phyloP scores from a whole-genome alignment of 139 green algal genomes.

The Chlorella sp. region DNA sequence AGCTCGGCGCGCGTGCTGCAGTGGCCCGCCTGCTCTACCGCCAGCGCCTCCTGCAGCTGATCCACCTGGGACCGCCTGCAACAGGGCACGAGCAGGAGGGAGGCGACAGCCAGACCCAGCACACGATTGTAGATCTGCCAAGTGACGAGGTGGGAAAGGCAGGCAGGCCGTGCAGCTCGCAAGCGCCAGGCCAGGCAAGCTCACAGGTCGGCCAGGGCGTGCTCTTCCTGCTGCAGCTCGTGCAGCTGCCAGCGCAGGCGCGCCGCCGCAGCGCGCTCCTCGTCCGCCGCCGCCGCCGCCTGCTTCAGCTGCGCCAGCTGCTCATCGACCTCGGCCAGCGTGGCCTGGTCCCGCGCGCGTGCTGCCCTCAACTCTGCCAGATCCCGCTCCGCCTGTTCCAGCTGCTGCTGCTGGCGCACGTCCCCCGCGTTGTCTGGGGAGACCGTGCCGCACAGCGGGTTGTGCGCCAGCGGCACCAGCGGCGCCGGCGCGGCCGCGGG shows the following conservation, averaged over 20 bases:
- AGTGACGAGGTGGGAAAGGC: too few species aligned
- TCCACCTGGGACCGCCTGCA: too few species aligned
- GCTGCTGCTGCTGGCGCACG: conserved; percentile 12
- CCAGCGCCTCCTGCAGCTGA: background rate
- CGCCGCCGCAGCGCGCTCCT: background rate
- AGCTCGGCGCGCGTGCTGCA: too few species aligned
- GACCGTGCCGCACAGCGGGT: background rate
- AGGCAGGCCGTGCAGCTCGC: too few species aligned
- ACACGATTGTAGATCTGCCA: too few species aligned
- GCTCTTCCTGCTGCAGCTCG: background rate
- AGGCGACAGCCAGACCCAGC: too few species aligned
- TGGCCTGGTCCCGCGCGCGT: background rate
- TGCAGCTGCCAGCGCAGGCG: background rate
- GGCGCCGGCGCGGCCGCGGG: background rate
- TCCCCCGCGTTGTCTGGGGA: conserved; percentile 6
- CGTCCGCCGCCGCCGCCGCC: background rate
- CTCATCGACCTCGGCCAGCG: conserved; percentile 16
- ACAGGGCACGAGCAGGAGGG: too few species aligned
- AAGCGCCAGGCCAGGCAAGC: too few species aligned
- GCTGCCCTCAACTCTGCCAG: background rate
- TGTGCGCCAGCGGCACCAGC: background rate
- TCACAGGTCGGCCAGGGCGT: background rate
- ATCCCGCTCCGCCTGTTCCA: conserved; percentile 5
- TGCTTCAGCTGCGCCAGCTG: conserved; percentile 7
- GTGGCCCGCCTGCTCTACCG: background rate